Evolutionary conservation across 2,329 filamentous ascomycete genomes (phyloP).

Genomic region (Xylariaceae sp.): DNA sequence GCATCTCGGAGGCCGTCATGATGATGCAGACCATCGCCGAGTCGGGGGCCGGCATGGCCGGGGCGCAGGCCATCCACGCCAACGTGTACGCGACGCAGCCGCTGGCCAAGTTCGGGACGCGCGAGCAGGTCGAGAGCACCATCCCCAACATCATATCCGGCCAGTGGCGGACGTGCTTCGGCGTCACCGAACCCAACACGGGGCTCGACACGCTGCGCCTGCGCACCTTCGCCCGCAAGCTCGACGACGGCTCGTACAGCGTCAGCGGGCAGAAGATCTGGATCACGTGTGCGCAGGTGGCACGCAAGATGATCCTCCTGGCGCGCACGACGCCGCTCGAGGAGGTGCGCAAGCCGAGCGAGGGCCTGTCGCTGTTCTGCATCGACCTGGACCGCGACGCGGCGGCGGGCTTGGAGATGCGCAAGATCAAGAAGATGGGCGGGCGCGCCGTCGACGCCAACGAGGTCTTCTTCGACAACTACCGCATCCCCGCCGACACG

Average conservation of each 20-base stretch:
- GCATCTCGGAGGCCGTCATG: conserved; percentile 75
- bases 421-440: conserved; percentile 78
- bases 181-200: conserved; percentile 76
- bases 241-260: conserved; percentile 50
- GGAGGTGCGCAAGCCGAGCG: conserved; percentile 59
- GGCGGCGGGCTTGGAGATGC: conserved; percentile 55
- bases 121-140: conserved; percentile 54
- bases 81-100: conserved; percentile 71
- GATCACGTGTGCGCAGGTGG: conserved; percentile 81
- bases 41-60: conserved; percentile 72
- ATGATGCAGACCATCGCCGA: conserved; percentile 81
- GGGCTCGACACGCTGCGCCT: conserved; percentile 72
- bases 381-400: conserved; percentile 60
- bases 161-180: conserved; percentile 67
- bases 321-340: conserved; percentile 67
- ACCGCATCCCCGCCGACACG: conserved; percentile 53
- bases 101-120: conserved; percentile 63
- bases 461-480: conserved; percentile 81
- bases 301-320: conserved; percentile 74
- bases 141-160: conserved; percentile 67
- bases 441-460: conserved; percentile 76
- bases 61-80: conserved; percentile 54
- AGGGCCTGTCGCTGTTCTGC: conserved; percentile 73
- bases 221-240: conserved; percentile 53
- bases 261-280: conserved; percentile 80